These are phyloP conservation scores for Fusarium anguioides DNA, from an alignment of 2,329 filamentous ascomycete genomes.

Conservation along the genomic window DNA sequence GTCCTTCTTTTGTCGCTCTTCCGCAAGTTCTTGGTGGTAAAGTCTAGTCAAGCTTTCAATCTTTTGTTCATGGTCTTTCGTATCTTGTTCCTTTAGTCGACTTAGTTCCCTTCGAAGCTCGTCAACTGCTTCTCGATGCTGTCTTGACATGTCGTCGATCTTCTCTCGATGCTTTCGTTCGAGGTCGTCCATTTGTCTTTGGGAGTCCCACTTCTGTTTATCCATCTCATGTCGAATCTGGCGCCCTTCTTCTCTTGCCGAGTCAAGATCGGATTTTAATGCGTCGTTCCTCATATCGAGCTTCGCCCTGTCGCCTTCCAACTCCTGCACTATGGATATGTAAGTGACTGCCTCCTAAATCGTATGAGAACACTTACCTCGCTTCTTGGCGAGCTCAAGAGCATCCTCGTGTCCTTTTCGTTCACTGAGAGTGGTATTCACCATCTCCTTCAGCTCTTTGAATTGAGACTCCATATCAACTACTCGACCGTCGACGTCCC, in stretches of 20 bases:
- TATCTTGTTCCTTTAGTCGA: slow-evolving; percentile 55
- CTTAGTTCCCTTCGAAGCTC: slow-evolving; percentile 59
- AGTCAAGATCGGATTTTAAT: slow-evolving; percentile 73
- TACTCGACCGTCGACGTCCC: slow-evolving; percentile 82
- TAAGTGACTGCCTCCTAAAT: not conserved
- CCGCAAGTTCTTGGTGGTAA: slow-evolving; percentile 72
- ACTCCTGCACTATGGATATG: slow-evolving; percentile 55
- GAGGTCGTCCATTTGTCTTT: slow-evolving; percentile 66
- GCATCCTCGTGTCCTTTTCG: slow-evolving; percentile 78
- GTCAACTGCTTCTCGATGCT: slow-evolving; percentile 50
- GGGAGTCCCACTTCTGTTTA: slow-evolving; percentile 52
- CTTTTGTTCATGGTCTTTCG: slow-evolving; percentile 74
- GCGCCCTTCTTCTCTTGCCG: slow-evolving; percentile 51
- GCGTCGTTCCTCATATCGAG: slow-evolving; percentile 59
- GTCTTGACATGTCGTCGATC: slow-evolving; percentile 51
- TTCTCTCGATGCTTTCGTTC: slow-evolving; percentile 51
- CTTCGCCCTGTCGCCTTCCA: slow-evolving; percentile 61
- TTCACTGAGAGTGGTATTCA: slow-evolving; percentile 75
- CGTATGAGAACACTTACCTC: slow-evolving; percentile 66
- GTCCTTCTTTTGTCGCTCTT: slow-evolving; percentile 67
- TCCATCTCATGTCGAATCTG: slow-evolving; percentile 52
- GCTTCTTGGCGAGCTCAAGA: slow-evolving; percentile 77
- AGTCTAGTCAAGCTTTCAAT: slow-evolving; percentile 72
- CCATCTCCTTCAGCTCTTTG: slow-evolving; percentile 75
- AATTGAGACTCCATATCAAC: slow-evolving; percentile 82